Percentiles rank a stretch among this genome's conserved stretches.
Evolutionary conservation across 2,329 filamentous ascomycete species (phyloP).

Genomic region (Daldinia sp.): DNA sequence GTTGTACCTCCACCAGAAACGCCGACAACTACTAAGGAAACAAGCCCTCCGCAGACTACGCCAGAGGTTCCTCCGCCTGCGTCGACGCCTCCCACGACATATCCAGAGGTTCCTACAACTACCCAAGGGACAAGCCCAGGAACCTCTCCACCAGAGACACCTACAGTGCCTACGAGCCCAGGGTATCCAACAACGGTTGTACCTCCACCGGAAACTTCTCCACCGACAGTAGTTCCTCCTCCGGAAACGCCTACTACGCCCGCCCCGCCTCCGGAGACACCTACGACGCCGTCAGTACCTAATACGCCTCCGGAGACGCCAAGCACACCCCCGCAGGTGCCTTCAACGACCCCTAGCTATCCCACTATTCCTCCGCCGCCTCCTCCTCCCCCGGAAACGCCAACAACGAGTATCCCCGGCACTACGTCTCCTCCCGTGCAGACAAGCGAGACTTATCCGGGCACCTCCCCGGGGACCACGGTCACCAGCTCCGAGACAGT

Average conservation of each 20-base stretch:
- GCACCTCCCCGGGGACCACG: constrained; percentile 13
- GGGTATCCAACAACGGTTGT: constrained; percentile 4
- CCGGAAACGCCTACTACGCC: constrained; percentile 10
- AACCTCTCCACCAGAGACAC: constrained; percentile 4
- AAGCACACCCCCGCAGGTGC: background rate
- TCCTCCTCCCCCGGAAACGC: background rate
- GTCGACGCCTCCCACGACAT: background rate
- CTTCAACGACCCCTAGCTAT: constrained; percentile 4
- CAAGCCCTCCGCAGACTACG: background rate
- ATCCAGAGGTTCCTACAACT: background rate
- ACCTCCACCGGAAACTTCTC: constrained; percentile 10
- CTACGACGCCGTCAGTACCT: no score
- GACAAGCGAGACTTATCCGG: constrained; percentile 28
- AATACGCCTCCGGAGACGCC: background rate
- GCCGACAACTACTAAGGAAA: background rate
- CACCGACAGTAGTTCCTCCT: constrained; percentile 6
- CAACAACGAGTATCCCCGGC: background rate
- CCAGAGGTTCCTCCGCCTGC: constrained; percentile 9
- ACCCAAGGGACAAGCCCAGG: background rate
- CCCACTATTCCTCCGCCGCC: background rate
- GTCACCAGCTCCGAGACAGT: constrained; percentile 15
- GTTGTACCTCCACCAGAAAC: background rate
- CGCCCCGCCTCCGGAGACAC: constrained; percentile 1
- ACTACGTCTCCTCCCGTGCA: constrained; percentile 9
- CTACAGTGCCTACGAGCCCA: background rate